Evolutionary conservation across 1,139 yeast genomes (phyloP), one percentile per base, ranked within the genome.

Genomic region (Suhomyces anneliseae): DNA sequence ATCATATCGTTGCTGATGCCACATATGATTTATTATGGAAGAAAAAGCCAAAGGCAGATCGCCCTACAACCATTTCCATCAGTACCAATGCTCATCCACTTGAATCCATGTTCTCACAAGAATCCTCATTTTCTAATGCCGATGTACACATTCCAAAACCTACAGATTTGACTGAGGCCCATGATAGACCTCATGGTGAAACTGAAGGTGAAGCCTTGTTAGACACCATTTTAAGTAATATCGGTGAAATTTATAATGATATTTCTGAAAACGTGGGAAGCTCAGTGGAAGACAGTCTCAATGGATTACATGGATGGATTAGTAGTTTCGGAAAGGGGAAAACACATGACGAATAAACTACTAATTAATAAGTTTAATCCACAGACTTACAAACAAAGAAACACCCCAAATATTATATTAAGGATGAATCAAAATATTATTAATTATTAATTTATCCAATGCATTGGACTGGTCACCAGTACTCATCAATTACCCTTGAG

Each of bases 11-110:
- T 34, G 60, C 69, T 7, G 68, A 67, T 52, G 74, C 87, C 0
- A 80, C 87, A 0, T 82, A 81, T 58, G 87, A 83, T 57, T 45
- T 61, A 27, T 33, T 81, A 70, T 71, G 66, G 72, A 52, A 51
- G 51, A 46, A 49, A 15, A 49, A 50, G 35, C 36, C 46, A 11
- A 44, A 38, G 12, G 47, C 45, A 26, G 41, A 44, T 8, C 41
- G 45, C 7, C 60, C 54, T 8, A 48, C 58, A 5, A 54, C 64
- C 8, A 44, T 56, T 40, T 39, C 56, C 27, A 49, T 55, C 15
- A 53, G 64, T 31, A 55, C 65, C 27, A 59, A 65, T 46, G 55
- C 59, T 14, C 47, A 57, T 27, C 70, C 71, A 15, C 56, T 56
- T n/a, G 58, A 56, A 39, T 66, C 74, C 1, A 51, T 72, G 54